Evolutionary conservation across 2,329 filamentous ascomycete species (phyloP).

Genomic region (Phaeosphaeriaceae sp.): DNA sequence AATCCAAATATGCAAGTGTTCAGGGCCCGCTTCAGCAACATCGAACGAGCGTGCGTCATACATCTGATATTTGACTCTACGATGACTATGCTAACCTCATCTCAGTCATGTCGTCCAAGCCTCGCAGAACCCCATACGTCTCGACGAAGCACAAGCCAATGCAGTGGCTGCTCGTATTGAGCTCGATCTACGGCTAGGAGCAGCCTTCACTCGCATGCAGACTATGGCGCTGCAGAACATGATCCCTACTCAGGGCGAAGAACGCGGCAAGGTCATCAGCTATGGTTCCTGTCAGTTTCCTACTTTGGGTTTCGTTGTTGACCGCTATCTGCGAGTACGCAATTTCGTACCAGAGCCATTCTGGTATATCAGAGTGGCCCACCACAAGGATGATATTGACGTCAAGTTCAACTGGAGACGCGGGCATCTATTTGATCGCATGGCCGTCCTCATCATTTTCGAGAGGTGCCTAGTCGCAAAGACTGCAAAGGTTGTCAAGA

Average conservation of each 20-base stretch:
- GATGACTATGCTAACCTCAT: background rate
- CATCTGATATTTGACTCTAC: no score
- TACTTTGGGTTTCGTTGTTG: constrained; percentile 94
- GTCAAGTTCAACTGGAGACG: constrained; percentile 87
- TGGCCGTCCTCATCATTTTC: constrained; percentile 79
- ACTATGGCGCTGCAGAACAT: constrained; percentile 78
- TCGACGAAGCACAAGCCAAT: constrained; percentile 86
- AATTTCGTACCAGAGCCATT: constrained; percentile 94
- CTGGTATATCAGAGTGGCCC: constrained; percentile 88
- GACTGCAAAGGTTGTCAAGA: constrained; percentile 79
- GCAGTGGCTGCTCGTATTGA: constrained; percentile 91
- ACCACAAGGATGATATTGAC: constrained; percentile 77
- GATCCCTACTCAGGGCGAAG: constrained; percentile 67
- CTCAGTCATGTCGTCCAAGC: constrained; percentile 83
- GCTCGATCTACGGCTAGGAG: constrained; percentile 88
- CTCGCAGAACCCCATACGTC: constrained; percentile 74
- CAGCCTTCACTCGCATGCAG: constrained; percentile 88
- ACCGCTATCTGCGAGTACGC: constrained; percentile 90
- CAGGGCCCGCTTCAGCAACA: constrained; percentile 92
- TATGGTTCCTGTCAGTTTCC: constrained; percentile 98
- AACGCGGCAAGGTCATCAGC: constrained; percentile 71
- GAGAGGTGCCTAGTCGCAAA: constrained; percentile 83
- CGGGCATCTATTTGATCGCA: constrained; percentile 85
- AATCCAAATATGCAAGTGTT: constrained; percentile 80
- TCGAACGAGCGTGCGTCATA: constrained; percentile 77